Percentiles rank a stretch among this genome's conserved stretches.
These are phyloP conservation scores for Podospora bellae-mahoneyi DNA, from an alignment of 495 filamentous ascomycete species.

Conservation along the genomic window DNA sequence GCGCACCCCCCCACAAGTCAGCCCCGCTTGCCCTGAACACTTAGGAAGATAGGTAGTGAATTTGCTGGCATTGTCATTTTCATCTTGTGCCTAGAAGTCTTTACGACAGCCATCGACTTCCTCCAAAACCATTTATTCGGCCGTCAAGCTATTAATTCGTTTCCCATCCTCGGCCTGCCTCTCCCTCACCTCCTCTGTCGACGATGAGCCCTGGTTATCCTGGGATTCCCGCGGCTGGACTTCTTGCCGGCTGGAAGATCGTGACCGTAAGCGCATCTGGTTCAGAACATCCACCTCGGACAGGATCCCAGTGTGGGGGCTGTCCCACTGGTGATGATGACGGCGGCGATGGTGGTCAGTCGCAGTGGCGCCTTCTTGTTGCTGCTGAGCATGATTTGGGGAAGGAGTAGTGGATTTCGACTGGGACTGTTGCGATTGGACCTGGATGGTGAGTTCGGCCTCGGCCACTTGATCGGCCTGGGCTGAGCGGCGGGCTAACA, in stretches of 20 bases:
- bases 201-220: neutral
- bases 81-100: neutral
- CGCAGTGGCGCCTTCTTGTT: neutral
- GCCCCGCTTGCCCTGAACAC: too few relatives aligned
- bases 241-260: neutral
- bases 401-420: neutral
- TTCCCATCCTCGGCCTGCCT: neutral
- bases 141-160: neutral
- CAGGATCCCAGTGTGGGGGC: neutral
- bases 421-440: slow-evolving; percentile 2
- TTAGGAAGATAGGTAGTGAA: neutral
- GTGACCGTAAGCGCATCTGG: neutral
- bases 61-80: neutral
- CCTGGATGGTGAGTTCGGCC: neutral
- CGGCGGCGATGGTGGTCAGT: neutral
- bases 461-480: neutral
- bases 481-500: neutral
- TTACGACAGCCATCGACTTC: neutral
- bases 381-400: neutral
- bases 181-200: neutral
- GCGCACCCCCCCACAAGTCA: neutral
- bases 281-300: slow-evolving; percentile 6
- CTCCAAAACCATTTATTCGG: neutral
- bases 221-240: neutral
- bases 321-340: slow-evolving; percentile 9